Base-by-base conservation (phyloP, 202 grass and related monocot species). In the Saccharum hybrid region DNA sequence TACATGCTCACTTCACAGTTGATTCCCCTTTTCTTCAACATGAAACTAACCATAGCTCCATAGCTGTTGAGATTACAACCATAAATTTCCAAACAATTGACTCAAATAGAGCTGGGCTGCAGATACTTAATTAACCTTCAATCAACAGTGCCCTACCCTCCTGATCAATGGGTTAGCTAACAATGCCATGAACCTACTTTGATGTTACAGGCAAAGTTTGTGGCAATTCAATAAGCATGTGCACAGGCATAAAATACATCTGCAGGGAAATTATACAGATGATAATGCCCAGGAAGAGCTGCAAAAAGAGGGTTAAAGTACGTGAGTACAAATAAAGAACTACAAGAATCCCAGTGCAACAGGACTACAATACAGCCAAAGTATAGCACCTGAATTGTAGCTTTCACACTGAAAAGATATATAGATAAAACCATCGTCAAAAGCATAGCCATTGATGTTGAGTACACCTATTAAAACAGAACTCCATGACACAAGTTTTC, bases 381-480 rank as follows among this genome's bases (percentile, higher is more conserved):
- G 78, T 40, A 39, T 10, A 75, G 64, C 90, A 96, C 93, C 96
- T 95, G 96, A 86, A 98, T 72, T 46, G 96, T 98, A 66, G 90
- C 86, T 68, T 90, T 98, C 77, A 94, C 70, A 82, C 77, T 90
- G 71, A 98, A 98, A 85, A 98, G 88, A 72, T 85, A 98, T 88
- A 93, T 81, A 66, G 96, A 98, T 65, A 96, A 76, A 76, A 98
- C 81, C 85, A 94, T 94, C 8, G 95, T 98, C 59, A 94, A 88
- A 51, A 98, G 83, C 96, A 98, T 96, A 31, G 96, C 93, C 96
- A 98, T 98, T 65, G 96, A 98, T 76, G 96, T 98, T 84, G 96
- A 92, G 83, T 98, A 98, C 3, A 98, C 96, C 96, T 94, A 83
- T 56, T 79, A 43, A 72, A 74, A 72, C 59, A 68, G 39, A 83